Conservation (phyloP, 768 basidiomycete genomes). For the Strobilomyces echinocephalus region DNA sequence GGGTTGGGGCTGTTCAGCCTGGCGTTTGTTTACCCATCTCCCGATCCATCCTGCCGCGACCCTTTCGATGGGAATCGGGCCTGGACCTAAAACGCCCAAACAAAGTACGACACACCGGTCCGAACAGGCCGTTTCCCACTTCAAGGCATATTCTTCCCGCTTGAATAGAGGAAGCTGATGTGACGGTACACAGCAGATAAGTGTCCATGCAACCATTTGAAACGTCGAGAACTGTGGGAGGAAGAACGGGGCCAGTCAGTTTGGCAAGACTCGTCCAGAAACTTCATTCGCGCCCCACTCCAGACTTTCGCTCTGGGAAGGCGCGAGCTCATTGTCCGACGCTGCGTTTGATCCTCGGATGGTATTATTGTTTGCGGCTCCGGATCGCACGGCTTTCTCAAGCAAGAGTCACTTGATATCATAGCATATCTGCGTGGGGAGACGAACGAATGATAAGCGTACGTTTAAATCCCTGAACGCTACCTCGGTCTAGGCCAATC, state of each 20-base stretch:
- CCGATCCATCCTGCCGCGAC: slow-evolving; percentile 10
- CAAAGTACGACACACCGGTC: slow-evolving; percentile 6
- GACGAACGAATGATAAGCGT: slow-evolving; percentile 1
- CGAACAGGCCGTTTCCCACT: background rate
- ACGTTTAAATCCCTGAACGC: background rate
- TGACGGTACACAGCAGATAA: slow-evolving; percentile 6
- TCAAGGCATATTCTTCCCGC: background rate
- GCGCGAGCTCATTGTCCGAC: background rate
- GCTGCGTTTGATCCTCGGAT: slow-evolving; percentile 11
- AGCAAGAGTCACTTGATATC: background rate
- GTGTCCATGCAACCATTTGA: slow-evolving; percentile 7
- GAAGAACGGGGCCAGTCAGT: background rate
- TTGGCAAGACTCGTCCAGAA: background rate
- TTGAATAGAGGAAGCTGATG: slow-evolving; percentile 3
- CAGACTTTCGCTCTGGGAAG: background rate
- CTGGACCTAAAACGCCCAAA: background rate
- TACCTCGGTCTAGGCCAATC: slow-evolving; percentile 1
- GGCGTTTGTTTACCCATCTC: background rate
- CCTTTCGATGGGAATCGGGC: slow-evolving; percentile 18
- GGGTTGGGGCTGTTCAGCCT: background rate
- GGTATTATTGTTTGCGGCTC: background rate
- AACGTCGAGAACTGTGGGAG: slow-evolving; percentile 8
- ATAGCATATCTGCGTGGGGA: background rate
- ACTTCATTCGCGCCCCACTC: background rate
- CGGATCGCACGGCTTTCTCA: background rate